Base-by-base conservation (phyloP, 306 rosid genomes). In the Quillaja saponaria region DNA sequence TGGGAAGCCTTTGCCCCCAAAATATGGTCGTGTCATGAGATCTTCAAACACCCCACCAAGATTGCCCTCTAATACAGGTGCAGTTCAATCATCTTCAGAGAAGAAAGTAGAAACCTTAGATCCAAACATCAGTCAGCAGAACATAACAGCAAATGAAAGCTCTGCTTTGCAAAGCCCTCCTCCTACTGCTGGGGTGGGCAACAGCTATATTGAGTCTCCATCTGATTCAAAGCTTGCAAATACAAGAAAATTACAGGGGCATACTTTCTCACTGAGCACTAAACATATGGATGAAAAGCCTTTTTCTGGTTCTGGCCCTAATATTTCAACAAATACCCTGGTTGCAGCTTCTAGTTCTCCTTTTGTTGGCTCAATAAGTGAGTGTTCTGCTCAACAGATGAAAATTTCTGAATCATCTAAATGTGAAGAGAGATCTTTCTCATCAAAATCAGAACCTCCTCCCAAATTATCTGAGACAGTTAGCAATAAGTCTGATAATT, bases 1-100 rank as follows among this genome's bases (percentile, higher is more conserved):
- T 58, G 99, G 99, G 56, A 92, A 89, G 72, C 91, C 96, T 76
- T 78, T 92, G 84, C 95, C 99, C 34, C 99, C 99, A n/a, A 92
- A 92, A 76, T 92, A 89, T 76, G 99, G 99, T 10, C 97, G 97
- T 63, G 99, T 92, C 58, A 92, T 87, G 97, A 83, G 99, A 74
- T 89, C 97, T 28, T 75, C 87, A 39, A 88, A 77, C 33, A 82
- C 81, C 40, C 85, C 85, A 46, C 81, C 81, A 40, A 89, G 78
- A 58, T 49, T 76, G 66, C 74, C 94, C 64, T 57, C 95, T 37
- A 83, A 42, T 67, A 58, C 71, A 2, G 76, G 71, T 58, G 82
- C 79, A 49, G 69, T 73, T 64, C 94, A 72, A 49, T 63, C 76
- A 42, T 73, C 83, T 53, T 76, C 73, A 25, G 95, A 85, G 74